phyloP scores from a whole-genome alignment of 371 early-diverging fungal genomes.

The Mortierella sp. region DNA sequence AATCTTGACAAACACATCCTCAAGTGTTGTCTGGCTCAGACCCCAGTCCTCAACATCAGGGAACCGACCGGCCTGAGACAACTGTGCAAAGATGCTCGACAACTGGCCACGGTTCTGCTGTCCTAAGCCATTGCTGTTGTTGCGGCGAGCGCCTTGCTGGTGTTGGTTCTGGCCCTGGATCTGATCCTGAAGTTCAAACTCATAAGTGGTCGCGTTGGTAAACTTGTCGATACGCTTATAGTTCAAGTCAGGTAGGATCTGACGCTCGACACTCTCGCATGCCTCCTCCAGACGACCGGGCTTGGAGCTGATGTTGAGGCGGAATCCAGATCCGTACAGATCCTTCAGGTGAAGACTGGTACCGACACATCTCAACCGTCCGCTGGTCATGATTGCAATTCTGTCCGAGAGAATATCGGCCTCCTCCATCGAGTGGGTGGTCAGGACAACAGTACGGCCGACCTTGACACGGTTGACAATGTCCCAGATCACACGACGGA shows the following conservation, averaged over 20 bases:
- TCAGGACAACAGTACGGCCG: constrained; percentile 74
- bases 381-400: constrained; percentile 81
- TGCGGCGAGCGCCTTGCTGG: too few relatives aligned
- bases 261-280: constrained; percentile 39
- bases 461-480: constrained; percentile 71
- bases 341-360: constrained; percentile 72
- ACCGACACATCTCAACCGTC: constrained; percentile 75
- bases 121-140: constrained; percentile 20
- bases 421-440: constrained; percentile 85
- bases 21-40: constrained; percentile 72
- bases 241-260: constrained; percentile 25
- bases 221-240: constrained; percentile 60
- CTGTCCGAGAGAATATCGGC: constrained; percentile 71
- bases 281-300: constrained; percentile 52
- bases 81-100: constrained; percentile 37
- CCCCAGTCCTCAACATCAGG: constrained; percentile 75
- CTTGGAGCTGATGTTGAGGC: constrained; percentile 61
- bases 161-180: neutral
- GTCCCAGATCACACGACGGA: constrained; percentile 79
- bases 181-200: constrained; percentile 59
- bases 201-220: constrained; percentile 64
- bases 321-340: constrained; percentile 80
- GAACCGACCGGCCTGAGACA: constrained; percentile 27
- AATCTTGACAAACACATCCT: constrained; percentile 75
- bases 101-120: constrained; percentile 55